Evolutionary conservation across 2,329 filamentous ascomycete species (phyloP).

Genomic region (Pestalotiopsis fici): DNA sequence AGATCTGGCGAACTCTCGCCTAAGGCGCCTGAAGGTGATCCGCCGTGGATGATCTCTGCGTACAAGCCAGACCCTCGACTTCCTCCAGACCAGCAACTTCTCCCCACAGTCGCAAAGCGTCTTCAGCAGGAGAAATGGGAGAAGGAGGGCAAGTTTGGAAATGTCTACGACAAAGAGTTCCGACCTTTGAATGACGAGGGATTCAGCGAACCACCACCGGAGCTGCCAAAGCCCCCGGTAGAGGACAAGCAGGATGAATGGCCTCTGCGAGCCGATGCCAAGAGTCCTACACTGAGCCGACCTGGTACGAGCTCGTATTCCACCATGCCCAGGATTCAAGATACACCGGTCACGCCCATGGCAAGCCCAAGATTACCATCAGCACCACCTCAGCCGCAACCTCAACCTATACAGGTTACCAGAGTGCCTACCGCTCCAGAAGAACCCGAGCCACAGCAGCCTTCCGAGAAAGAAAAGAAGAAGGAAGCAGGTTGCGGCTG

Average conservation of each 20-base stretch:
- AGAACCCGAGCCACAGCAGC: constrained; percentile 32
- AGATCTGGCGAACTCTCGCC: constrained; percentile 59
- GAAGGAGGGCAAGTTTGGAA: constrained; percentile 83
- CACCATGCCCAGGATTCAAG: constrained; percentile 62
- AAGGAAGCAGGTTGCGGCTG: constrained; percentile 66
- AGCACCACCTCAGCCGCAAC: constrained; percentile 38
- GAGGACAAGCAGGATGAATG: constrained; percentile 48
- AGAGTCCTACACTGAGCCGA: constrained; percentile 49
- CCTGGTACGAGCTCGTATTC: constrained; percentile 56
- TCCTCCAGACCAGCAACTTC: constrained; percentile 91
- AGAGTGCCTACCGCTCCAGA: constrained; percentile 55
- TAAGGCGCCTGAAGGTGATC: constrained; percentile 83
- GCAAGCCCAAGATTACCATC: constrained; percentile 48
- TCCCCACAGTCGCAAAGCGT: constrained; percentile 89
- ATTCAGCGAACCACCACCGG: constrained; percentile 48
- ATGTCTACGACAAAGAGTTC: constrained; percentile 85
- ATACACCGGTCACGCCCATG: constrained; percentile 42
- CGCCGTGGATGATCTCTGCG: constrained; percentile 91
- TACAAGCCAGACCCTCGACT: constrained; percentile 95
- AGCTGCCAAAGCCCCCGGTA: constrained; percentile 28
- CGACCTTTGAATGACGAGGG: constrained; percentile 74
- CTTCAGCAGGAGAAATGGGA: constrained; percentile 96
- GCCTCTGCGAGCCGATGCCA: constrained; percentile 56
- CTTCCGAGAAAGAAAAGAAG: constrained; percentile 44
- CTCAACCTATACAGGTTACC: constrained; percentile 39